Evolutionary conservation across 2,329 filamentous ascomycete genomes (phyloP), one percentile per base, ranked within the genome.

Genomic region (Mariannaea elegans): DNA sequence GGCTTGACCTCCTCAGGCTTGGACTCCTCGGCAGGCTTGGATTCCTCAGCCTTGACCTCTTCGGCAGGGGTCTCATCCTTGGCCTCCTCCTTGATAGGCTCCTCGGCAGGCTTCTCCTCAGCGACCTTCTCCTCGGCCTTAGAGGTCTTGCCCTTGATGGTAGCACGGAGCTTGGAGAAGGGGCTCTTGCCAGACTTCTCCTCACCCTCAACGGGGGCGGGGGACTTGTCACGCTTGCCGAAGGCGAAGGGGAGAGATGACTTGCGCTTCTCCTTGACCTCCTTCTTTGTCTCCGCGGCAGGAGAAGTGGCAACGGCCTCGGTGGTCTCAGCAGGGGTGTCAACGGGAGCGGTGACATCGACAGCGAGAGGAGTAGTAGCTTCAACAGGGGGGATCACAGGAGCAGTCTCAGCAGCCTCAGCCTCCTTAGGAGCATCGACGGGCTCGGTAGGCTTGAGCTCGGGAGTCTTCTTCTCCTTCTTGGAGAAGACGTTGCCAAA

Each of bases 261-360:
- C 78, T 88, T 88, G 77, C 93, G 91, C 91, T 96, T 97, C 78
- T 87, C 84, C 87, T 92, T 93, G 68, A 83, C 75, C 63, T 86
- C 85, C 78, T 87, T 87, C 77, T 86, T 86, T 56, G 79, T 67
- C 78, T 88, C 87, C 61, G 80, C 81, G 65, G 81, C 82, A 57
- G 79, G 74, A 23, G 78, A 68, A 31, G 72, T 64, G 29, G 72
- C 74, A 62, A 77, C 71, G 44, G 64, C 72, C 68, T 86, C 83
- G 3, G 79, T 76, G 19, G 77, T 77, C 75, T 85, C 82, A 36
- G 79, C 74, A 24, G 80, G 78, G 58, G 75, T 79, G n/a, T 77
- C 78, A 46, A 78, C 77, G 47, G 82, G 80, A 56, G 76, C 80
- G 47, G 78, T 72, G 16, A 84, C 84, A 66, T 88, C 84, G 63